phyloP scores from a whole-genome alignment of 345 rosid species.

The Camelina hispida region DNA sequence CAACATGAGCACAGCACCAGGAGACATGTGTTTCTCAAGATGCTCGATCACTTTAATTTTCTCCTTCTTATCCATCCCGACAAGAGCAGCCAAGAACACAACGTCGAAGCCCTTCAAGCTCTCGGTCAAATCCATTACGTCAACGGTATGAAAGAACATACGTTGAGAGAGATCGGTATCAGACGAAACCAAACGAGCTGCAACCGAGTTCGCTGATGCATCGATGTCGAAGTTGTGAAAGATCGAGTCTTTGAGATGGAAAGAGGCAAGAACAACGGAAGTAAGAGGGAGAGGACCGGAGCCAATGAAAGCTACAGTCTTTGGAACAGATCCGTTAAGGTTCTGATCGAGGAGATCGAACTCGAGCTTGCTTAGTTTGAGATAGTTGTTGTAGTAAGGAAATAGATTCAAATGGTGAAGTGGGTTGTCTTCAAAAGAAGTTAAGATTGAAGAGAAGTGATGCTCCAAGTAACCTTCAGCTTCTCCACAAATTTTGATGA shows the following conservation, averaged over 20 bases:
- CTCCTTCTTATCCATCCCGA: slow-evolving; percentile 81
- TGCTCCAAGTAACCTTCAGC: slow-evolving; percentile 74
- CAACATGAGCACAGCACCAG: slow-evolving; percentile 70
- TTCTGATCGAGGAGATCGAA: slow-evolving; percentile 59
- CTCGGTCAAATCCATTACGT: slow-evolving; percentile 58
- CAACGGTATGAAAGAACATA: slow-evolving; percentile 68
- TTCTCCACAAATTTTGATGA: slow-evolving; percentile 74
- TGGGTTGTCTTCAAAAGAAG: slow-evolving; percentile 70
- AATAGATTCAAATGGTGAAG: slow-evolving; percentile 66
- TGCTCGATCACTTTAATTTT: slow-evolving; percentile 67
- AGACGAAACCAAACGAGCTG: slow-evolving; percentile 55
- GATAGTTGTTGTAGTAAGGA: slow-evolving; percentile 83
- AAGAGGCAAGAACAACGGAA: slow-evolving; percentile 70
- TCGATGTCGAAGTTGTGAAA: slow-evolving; percentile 88
- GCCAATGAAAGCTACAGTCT: slow-evolving; percentile 77
- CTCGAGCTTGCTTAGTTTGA: slow-evolving; percentile 81
- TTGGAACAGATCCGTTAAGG: slow-evolving; percentile 46
- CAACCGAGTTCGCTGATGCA: slow-evolving; percentile 64
- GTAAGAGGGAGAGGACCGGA: slow-evolving; percentile 94
- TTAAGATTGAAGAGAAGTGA: slow-evolving; percentile 72
- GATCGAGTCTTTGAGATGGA: slow-evolving; percentile 56
- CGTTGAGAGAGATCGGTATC: slow-evolving; percentile 73
- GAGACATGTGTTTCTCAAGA: slow-evolving; percentile 75
- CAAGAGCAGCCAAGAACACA: slow-evolving; percentile 90
- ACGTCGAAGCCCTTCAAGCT: slow-evolving; percentile 72